Percentiles rank a stretch among this genome's conserved stretches.
These are phyloP conservation scores for Zymoseptoria tritici DNA, from an alignment of 2,329 filamentous ascomycete species.

Conservation along the genomic window DNA sequence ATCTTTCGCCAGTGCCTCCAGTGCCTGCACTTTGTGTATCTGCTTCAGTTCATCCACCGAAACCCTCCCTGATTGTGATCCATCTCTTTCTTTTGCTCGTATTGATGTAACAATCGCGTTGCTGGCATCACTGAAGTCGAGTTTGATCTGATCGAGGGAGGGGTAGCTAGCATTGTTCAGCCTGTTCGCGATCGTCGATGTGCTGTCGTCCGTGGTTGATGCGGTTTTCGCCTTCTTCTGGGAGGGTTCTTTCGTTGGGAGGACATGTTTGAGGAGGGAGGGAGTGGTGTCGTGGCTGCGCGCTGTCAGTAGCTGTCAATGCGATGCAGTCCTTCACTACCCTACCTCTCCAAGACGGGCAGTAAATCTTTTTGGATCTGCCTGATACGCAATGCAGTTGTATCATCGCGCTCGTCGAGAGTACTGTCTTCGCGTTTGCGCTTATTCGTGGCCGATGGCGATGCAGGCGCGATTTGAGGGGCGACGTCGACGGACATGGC, in stretches of 20 bases:
- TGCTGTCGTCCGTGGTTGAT: slow-evolving; percentile 12
- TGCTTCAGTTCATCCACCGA: slow-evolving; percentile 33
- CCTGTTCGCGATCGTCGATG: slow-evolving; percentile 32
- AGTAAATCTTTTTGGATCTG: slow-evolving; percentile 35
- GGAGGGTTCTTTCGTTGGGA: slow-evolving; percentile 34
- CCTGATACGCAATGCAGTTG: slow-evolving; percentile 16
- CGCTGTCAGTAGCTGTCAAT: slow-evolving; percentile 7
- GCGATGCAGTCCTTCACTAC: background rate
- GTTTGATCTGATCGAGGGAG: slow-evolving; percentile 35
- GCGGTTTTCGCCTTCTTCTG: slow-evolving; percentile 41
- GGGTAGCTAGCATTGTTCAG: slow-evolving; percentile 34
- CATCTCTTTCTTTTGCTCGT: slow-evolving; percentile 21
- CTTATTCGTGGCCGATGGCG: slow-evolving; percentile 28
- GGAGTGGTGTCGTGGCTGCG: slow-evolving; percentile 36
- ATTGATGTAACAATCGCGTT: slow-evolving; percentile 33
- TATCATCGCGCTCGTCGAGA: slow-evolving; percentile 26
- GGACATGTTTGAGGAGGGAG: slow-evolving; percentile 37
- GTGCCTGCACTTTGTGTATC: slow-evolving; percentile 25
- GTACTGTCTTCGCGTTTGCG: slow-evolving; percentile 37
- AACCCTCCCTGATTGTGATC: slow-evolving; percentile 16
- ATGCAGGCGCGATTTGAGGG: slow-evolving; percentile 2
- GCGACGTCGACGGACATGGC: slow-evolving; percentile 1
- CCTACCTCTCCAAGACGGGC: slow-evolving; percentile 36
- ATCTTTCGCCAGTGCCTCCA: slow-evolving; percentile 23
- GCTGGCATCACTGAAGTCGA: slow-evolving; percentile 36